Evolutionary conservation across 805 yeast species (phyloP).

Genomic region (Allodekkera sacchari): DNA sequence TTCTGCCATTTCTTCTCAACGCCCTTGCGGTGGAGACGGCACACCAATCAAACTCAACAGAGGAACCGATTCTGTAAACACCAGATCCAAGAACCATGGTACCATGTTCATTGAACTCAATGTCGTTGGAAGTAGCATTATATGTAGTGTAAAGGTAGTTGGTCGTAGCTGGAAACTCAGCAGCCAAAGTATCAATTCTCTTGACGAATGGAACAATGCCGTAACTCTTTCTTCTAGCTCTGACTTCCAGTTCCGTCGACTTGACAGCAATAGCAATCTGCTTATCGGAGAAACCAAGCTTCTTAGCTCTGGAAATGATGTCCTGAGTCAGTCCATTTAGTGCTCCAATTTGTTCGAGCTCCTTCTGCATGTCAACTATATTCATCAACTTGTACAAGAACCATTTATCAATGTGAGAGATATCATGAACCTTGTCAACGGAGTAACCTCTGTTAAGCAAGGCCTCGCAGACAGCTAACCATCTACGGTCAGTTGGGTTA

Average conservation of each 20-base stretch:
- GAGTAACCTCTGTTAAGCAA: constrained; percentile 83
- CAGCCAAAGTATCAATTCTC: constrained; percentile 95
- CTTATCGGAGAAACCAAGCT: constrained; percentile 90
- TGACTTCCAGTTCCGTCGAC: constrained; percentile 69
- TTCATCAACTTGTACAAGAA: constrained; percentile 88
- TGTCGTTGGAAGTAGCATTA: constrained; percentile 82
- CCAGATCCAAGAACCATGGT: constrained; percentile 97
- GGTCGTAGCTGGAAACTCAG: constrained; percentile 97
- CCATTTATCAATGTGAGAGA: constrained; percentile 94
- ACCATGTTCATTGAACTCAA: constrained; percentile 81
- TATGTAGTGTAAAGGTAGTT: constrained; percentile 94
- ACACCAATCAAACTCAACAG: constrained; percentile 99
- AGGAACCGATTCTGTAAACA: constrained; percentile 96
- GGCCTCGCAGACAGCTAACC: constrained; percentile 98
- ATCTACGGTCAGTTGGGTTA: constrained; percentile 91
- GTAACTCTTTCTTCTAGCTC: constrained; percentile 70
- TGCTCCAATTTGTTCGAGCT: constrained; percentile 57
- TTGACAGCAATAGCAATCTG: constrained; percentile 79
- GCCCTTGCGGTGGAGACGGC: constrained; percentile 97
- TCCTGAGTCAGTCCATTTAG: constrained; percentile 58
- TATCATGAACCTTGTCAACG: constrained; percentile 86
- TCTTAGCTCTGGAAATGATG: constrained; percentile 71
- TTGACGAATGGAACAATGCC: constrained; percentile 90
- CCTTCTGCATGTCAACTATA: constrained; percentile 82
- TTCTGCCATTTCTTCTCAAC: constrained; percentile 76